These are phyloP conservation scores for Cyclotella kingstonii DNA, from an alignment of 108 stramenopile species.

Conservation along the genomic window DNA sequence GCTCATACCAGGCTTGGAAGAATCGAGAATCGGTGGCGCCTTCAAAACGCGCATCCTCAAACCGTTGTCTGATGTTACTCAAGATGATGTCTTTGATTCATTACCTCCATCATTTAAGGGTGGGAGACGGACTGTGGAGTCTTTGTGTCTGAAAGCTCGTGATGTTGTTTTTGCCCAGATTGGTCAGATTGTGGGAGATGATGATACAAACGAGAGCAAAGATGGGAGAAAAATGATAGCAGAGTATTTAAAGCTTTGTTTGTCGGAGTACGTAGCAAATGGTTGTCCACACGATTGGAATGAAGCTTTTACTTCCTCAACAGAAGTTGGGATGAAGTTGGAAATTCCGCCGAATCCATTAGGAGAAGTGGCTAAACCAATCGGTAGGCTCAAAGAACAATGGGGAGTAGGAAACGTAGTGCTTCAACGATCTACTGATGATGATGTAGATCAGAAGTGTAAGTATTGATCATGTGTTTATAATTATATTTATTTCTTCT, in stretches of 20 bases:
- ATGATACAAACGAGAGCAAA: constrained; percentile 38
- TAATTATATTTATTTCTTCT: no score
- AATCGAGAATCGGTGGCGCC: constrained; percentile 54
- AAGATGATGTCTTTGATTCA: constrained; percentile 81
- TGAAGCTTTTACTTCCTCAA: constrained; percentile 43
- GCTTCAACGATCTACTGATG: constrained; percentile 43
- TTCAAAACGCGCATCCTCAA: constrained; percentile 85
- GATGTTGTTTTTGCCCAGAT: constrained; percentile 84
- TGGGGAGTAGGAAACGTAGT: constrained; percentile 50
- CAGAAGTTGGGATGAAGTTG: constrained; percentile 11
- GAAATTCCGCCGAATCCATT: background rate
- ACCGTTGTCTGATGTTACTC: constrained; percentile 78
- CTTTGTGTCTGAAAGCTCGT: constrained; percentile 58
- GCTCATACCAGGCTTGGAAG: constrained; percentile 36
- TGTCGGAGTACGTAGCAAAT: constrained; percentile 67
- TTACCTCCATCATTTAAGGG: constrained; percentile 76
- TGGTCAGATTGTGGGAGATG: constrained; percentile 66
- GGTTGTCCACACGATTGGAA: constrained; percentile 72
- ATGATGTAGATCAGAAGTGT: constrained; percentile 17
- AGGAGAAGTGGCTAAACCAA: constrained; percentile 4
- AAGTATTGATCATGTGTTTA: no score
- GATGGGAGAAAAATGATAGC: constrained; percentile 57
- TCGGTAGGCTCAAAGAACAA: background rate
- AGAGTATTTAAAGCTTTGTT: constrained; percentile 63
- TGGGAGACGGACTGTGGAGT: constrained; percentile 65